Conservation (phyloP, 2,329 filamentous ascomycete genomes). For the Nemania sp. region DNA sequence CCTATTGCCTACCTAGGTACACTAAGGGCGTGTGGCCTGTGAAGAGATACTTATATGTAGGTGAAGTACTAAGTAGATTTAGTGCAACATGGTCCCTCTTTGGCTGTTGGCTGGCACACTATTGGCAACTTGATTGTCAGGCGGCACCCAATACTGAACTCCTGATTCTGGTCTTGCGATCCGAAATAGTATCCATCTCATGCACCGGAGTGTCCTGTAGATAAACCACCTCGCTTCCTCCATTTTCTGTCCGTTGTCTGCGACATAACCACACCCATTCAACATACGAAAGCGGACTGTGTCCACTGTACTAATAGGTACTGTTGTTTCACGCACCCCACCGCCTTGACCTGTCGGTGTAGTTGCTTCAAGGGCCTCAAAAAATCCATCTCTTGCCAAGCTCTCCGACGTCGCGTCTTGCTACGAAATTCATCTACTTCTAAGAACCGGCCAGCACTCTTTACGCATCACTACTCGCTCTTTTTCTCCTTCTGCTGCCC, state of each 20-base stretch:
- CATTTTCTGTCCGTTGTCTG: slow-evolving; percentile 13
- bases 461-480: no score
- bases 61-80: no score
- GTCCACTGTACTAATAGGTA: slow-evolving; percentile 22
- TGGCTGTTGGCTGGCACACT: no score
- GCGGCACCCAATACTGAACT: slow-evolving; percentile 11
- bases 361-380: not conserved
- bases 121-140: slow-evolving; percentile 13
- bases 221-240: slow-evolving; percentile 17
- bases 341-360: slow-evolving; percentile 2
- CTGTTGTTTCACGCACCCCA: slow-evolving; percentile 2
- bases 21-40: no score
- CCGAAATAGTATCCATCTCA: slow-evolving; percentile 14
- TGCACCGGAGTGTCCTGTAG: slow-evolving; percentile 15
- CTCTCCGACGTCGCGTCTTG: slow-evolving; percentile 6
- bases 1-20: no score
- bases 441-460: not conserved
- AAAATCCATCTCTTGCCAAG: not conserved
- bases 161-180: slow-evolving; percentile 27
- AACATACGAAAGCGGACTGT: slow-evolving; percentile 21
- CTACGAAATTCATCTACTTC: not conserved
- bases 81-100: no score
- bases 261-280: slow-evolving; percentile 1
- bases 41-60: no score
- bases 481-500: not conserved